Evolutionary conservation across 768 basidiomycete genomes (phyloP).

Genomic region (Russula olivacea): DNA sequence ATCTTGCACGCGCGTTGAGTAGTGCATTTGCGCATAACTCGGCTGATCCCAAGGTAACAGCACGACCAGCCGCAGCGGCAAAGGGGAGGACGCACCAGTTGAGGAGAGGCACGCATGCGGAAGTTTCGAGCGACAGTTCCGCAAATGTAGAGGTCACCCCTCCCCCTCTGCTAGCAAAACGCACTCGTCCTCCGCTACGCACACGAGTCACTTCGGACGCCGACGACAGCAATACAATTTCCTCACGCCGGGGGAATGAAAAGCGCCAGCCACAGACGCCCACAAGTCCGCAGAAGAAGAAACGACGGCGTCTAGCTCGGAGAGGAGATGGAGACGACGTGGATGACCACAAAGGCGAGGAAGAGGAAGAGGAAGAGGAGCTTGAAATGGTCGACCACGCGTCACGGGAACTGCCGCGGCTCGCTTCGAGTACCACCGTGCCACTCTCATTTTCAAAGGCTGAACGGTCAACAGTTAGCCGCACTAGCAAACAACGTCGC

Average conservation of each 20-base stretch:
- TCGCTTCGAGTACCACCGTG: background rate
- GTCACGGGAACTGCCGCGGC: background rate
- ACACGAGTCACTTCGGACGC: background rate
- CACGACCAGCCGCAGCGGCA: background rate
- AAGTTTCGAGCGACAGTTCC: background rate
- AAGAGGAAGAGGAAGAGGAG: background rate
- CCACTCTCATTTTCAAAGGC: background rate
- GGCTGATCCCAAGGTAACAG: background rate
- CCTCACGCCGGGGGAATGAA: background rate
- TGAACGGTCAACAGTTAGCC: background rate
- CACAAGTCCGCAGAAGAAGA: background rate
- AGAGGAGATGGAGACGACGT: background rate
- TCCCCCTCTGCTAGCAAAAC: background rate
- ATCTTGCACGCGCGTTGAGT: constrained; percentile 2
- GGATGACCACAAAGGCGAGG: background rate
- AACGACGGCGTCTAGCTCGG: background rate
- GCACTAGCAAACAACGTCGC: background rate
- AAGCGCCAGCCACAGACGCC: background rate
- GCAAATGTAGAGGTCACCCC: background rate
- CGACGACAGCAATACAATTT: background rate
- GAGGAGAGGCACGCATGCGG: background rate
- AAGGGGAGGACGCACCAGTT: background rate
- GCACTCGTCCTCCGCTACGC: background rate
- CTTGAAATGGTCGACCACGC: background rate
- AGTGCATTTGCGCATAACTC: constrained; percentile 10